Conservation (phyloP, 768 basidiomycete genomes). For the Brasilioporus rufonigricans region DNA sequence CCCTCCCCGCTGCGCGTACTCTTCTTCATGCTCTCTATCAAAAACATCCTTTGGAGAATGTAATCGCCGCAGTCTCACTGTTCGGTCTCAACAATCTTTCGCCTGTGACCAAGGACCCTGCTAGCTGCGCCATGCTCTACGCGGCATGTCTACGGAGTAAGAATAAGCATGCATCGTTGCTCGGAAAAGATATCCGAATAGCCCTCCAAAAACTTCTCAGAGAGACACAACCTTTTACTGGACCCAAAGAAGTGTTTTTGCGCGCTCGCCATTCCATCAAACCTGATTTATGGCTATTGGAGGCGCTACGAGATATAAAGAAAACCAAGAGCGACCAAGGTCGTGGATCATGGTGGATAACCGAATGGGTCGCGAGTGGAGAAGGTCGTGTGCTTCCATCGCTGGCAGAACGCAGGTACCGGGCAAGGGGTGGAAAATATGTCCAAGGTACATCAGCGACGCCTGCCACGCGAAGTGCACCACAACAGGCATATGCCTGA, state of each 20-base stretch:
- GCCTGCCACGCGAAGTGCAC: neutral
- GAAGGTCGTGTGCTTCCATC: constrained; percentile 21
- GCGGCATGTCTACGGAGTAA: constrained; percentile 52
- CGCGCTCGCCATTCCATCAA: constrained; percentile 30
- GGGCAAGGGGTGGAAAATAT: constrained; percentile 5
- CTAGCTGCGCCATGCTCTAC: constrained; percentile 55
- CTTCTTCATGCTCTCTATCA: constrained; percentile 57
- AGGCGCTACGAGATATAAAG: constrained; percentile 37
- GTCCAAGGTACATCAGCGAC: neutral
- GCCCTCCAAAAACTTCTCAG: constrained; percentile 36
- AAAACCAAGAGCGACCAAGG: constrained; percentile 29
- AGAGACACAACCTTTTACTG: constrained; percentile 13
- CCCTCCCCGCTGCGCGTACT: constrained; percentile 49
- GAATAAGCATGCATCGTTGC: constrained; percentile 36
- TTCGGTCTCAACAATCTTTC: constrained; percentile 55
- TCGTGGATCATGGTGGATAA: constrained; percentile 28
- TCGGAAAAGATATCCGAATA: constrained; percentile 44
- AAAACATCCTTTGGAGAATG: constrained; percentile 44
- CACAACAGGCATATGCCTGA: constrained; percentile 10
- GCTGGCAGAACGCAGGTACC: constrained; percentile 16
- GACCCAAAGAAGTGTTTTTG: constrained; percentile 18
- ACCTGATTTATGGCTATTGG: constrained; percentile 38
- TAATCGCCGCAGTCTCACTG: constrained; percentile 51
- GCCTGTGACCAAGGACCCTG: constrained; percentile 51
- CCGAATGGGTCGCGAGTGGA: constrained; percentile 25